Evolutionary conservation across 805 yeast genomes (phyloP).

Genomic region (Starmerella apicola): DNA sequence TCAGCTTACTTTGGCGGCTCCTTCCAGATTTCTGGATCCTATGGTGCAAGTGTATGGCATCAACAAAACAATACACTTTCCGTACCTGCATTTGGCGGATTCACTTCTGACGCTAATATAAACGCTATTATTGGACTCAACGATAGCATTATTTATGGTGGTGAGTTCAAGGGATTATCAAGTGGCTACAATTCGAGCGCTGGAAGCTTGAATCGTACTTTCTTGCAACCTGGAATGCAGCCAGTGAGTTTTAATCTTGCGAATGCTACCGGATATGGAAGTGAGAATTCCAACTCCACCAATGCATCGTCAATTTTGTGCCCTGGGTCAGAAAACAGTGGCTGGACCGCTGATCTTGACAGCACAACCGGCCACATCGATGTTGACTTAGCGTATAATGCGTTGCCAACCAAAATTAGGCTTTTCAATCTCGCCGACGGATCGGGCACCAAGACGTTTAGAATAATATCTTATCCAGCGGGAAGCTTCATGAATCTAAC

Average conservation of each 20-base stretch:
- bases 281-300: neutral
- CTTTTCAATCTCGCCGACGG: conserved; percentile 48
- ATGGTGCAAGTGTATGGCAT: conserved; percentile 58
- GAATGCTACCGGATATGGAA: conserved; percentile 11
- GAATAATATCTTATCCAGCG: conserved; percentile 65
- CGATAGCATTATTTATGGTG: conserved; percentile 61
- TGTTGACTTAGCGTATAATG: conserved; percentile 24
- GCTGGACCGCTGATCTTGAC: conserved; percentile 17
- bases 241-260: conserved; percentile 14
- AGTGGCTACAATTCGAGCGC: neutral
- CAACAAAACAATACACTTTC: conserved; percentile 31
- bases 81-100: conserved; percentile 63
- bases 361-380: conserved; percentile 13
- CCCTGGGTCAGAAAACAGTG: conserved; percentile 32
- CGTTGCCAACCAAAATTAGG: conserved; percentile 57
- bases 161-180: conserved; percentile 55
- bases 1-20: conserved; percentile 72
- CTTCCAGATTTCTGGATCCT: conserved; percentile 40
- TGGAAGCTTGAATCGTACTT: conserved; percentile 14
- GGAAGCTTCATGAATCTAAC: conserved; percentile 86
- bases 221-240: conserved; percentile 15
- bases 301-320: conserved; percentile 37
- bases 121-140: conserved; percentile 44
- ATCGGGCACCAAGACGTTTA: conserved; percentile 43
- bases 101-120: conserved; percentile 45